Percentiles rank a stretch among this genome's conserved stretches.
These are phyloP conservation scores for Neoboletus subvelutipes DNA, from an alignment of 768 basidiomycete genomes.

Conservation along the genomic window DNA sequence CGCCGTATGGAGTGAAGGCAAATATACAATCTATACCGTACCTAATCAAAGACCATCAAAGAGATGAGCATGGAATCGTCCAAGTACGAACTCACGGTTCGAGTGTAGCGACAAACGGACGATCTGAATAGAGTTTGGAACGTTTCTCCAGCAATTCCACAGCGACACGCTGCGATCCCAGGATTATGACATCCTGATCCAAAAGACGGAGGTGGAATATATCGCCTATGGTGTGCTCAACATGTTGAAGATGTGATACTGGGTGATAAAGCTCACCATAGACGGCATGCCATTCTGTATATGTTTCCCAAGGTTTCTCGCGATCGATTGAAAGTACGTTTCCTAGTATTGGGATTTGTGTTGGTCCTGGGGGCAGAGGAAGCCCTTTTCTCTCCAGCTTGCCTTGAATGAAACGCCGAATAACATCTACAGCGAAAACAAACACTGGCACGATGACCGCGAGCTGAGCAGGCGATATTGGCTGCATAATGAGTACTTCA, in stretches of 20 bases:
- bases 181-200: background rate
- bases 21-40: conserved; percentile 10
- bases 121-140: background rate
- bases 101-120: background rate
- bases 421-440: background rate
- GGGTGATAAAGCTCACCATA: background rate
- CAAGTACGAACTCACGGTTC: background rate
- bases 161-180: background rate
- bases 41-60: background rate
- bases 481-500: background rate
- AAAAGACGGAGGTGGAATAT: background rate
- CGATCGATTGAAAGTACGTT: background rate
- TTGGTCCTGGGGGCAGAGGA: background rate
- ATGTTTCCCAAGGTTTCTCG: background rate
- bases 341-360: background rate
- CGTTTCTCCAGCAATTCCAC: background rate
- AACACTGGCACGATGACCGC: background rate
- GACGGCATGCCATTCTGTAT: background rate
- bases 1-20: conserved; percentile 5
- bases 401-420: background rate
- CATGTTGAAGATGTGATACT: background rate
- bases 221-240: background rate
- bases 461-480: background rate
- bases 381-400: background rate
- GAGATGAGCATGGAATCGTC: no score